These are phyloP conservation scores for Dictyostelium discoideum DNA, from an alignment of 78 protist species.

Conservation along the genomic window DNA sequence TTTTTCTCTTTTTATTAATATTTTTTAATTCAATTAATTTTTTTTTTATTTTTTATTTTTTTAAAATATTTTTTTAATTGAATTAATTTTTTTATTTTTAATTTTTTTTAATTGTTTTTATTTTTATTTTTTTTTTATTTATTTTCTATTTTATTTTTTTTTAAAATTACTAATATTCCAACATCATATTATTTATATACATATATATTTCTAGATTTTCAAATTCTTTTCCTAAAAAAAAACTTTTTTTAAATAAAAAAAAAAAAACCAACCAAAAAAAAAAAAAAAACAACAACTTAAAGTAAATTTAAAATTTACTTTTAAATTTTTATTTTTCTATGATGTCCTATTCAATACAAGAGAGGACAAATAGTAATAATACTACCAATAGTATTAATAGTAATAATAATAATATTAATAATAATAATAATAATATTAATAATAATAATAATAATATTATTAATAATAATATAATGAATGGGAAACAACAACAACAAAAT, in stretches of 20 bases:
- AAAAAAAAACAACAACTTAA: neutral
- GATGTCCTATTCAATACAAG: constrained; percentile 37
- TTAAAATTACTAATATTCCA: neutral
- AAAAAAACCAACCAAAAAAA: neutral
- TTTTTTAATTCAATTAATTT: too few species aligned
- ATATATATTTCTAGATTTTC: neutral
- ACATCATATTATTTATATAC: neutral
- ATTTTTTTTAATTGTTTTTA: too few species aligned
- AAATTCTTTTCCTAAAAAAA: neutral
- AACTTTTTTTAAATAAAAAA: too few species aligned
- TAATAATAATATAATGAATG: neutral
- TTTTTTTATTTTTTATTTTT: too few species aligned
- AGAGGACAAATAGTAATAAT: neutral
- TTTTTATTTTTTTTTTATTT: too few species aligned
- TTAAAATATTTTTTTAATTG: too few species aligned
- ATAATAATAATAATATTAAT: neutral
- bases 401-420: neutral
- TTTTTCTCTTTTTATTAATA: too few species aligned
- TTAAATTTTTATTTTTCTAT: neutral
- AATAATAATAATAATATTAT: neutral
- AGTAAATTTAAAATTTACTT: neutral
- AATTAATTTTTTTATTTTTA: too few species aligned
- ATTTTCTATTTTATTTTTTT: too few species aligned
- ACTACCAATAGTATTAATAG: neutral
- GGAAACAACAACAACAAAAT: neutral